Percentiles rank a stretch among this genome's conserved stretches.
These are phyloP conservation scores for Neurospora cerealis DNA, from an alignment of 495 filamentous ascomycete genomes.

Conservation along the genomic window DNA sequence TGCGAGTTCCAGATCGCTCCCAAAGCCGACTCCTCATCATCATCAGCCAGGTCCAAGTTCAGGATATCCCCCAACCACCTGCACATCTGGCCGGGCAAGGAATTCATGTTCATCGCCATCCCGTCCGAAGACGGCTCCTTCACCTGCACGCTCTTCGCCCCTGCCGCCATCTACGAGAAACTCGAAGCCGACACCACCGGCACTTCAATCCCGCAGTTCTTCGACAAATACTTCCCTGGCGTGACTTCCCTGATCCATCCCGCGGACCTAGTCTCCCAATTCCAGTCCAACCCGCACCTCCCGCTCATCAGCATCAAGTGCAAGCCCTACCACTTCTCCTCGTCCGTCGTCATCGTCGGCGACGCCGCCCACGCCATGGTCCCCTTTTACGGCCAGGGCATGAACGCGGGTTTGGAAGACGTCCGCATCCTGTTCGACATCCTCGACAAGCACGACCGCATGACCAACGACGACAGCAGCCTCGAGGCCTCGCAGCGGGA, in stretches of 20 bases:
- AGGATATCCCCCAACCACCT: slow-evolving; percentile 80
- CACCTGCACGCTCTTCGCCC: slow-evolving; percentile 89
- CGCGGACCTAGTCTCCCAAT: slow-evolving; percentile 57
- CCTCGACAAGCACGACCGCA: slow-evolving; percentile 50
- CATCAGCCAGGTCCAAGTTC: slow-evolving; percentile 45
- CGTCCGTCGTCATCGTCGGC: slow-evolving; percentile 75
- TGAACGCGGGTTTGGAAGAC: slow-evolving; percentile 82
- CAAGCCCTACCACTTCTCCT: slow-evolving; percentile 68
- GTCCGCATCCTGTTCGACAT: slow-evolving; percentile 68
- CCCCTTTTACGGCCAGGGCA: slow-evolving; percentile 85
- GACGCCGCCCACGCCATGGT: slow-evolving; percentile 98
- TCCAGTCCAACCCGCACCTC: slow-evolving; percentile 71
- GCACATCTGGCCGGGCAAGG: slow-evolving; percentile 91
- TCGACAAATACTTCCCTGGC: slow-evolving; percentile 71
- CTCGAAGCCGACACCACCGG: slow-evolving; percentile 45
- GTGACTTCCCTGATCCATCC: slow-evolving; percentile 73
- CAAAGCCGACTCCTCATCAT: slow-evolving; percentile 6
- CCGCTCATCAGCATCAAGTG: slow-evolving; percentile 91
- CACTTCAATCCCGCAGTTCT: slow-evolving; percentile 53
- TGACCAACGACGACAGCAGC: slow-evolving; percentile 18
- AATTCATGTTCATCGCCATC: slow-evolving; percentile 97
- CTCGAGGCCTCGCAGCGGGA: slow-evolving; percentile 28
- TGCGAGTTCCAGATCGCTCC: slow-evolving; percentile 81
- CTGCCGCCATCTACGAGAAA: slow-evolving; percentile 44
- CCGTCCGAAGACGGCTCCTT: slow-evolving; percentile 85